Conservation (phyloP, 169 alveolate species). For the Theileria parva region DNA sequence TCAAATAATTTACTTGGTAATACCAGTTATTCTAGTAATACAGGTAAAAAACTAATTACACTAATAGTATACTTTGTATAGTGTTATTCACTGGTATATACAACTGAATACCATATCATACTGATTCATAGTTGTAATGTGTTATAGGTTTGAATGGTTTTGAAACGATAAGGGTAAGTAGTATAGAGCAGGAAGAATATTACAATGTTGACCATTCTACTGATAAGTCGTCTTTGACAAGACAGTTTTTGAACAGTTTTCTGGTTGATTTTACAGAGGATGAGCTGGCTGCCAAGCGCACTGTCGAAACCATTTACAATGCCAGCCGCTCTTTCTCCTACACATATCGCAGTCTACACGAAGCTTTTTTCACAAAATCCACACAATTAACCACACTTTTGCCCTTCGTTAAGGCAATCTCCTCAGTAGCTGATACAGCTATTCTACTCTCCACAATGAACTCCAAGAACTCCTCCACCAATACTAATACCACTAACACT, state of each 20-base stretch:
- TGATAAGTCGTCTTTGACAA: conserved; percentile 1
- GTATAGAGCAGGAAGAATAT: conserved; percentile 13
- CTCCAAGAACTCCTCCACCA: neutral
- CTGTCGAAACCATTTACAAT: conserved; percentile 53
- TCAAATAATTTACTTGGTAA: too few species aligned
- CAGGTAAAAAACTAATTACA: too few species aligned
- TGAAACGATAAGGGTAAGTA: conserved; percentile 9
- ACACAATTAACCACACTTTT: neutral
- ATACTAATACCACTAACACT: too few species aligned
- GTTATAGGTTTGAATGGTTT: too few species aligned
- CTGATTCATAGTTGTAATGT: too few species aligned
- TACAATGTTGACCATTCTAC: conserved; percentile 23
- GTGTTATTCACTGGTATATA: too few species aligned
- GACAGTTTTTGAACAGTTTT: conserved; percentile 50
- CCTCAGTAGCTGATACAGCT: conserved; percentile 58
- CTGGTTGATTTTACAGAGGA: conserved; percentile 41
- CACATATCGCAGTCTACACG: conserved; percentile 53
- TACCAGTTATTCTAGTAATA: too few species aligned
- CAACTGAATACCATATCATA: too few species aligned
- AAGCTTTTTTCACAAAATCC: conserved; percentile 21
- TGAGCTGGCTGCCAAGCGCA: conserved; percentile 66
- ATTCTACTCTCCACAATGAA: neutral
- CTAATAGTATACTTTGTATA: too few species aligned
- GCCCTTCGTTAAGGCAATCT: conserved; percentile 48
- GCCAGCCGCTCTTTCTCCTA: conserved; percentile 55